These are phyloP conservation scores for Westerdykella aurantiaca DNA, from an alignment of 2,329 filamentous ascomycete species.

Conservation along the genomic window DNA sequence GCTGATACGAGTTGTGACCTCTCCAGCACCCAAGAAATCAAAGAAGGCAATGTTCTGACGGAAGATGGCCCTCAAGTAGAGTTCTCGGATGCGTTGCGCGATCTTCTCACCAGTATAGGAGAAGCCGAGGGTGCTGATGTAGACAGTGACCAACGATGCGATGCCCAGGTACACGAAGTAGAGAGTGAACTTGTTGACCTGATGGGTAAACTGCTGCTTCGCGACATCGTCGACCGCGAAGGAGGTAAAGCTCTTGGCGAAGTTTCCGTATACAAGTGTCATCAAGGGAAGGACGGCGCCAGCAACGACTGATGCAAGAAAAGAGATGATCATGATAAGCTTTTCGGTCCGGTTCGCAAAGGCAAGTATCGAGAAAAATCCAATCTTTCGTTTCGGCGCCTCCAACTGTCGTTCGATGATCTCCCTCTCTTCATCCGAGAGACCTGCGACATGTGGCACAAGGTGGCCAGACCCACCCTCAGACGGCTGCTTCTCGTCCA, in stretches of 20 bases:
- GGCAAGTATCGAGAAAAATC: constrained; percentile 43
- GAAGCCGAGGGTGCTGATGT: constrained; percentile 73
- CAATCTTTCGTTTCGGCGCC: constrained; percentile 39
- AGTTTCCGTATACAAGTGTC: constrained; percentile 49
- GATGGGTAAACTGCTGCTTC: constrained; percentile 20
- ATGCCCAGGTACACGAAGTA: constrained; percentile 38
- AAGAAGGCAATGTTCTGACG: constrained; percentile 41
- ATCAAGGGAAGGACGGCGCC: constrained; percentile 70
- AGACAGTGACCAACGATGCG: constrained; percentile 59
- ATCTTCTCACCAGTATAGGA: constrained; percentile 59
- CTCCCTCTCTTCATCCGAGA: constrained; percentile 29
- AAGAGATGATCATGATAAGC: constrained; percentile 47
- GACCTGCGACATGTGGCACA: constrained; percentile 1
- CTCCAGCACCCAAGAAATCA: constrained; percentile 88
- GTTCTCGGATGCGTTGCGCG: constrained; percentile 40
- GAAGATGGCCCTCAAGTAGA: constrained; percentile 60
- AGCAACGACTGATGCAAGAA: constrained; percentile 61
- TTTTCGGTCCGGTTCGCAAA: constrained; percentile 41
- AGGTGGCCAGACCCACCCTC: constrained; percentile 18
- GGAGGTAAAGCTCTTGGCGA: constrained; percentile 33
- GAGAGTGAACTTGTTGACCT: constrained; percentile 28
- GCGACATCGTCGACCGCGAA: constrained; percentile 31
- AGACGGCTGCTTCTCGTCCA: constrained; percentile 21
- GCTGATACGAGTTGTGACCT: constrained; percentile 93
- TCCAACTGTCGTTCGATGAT: constrained; percentile 38